These are phyloP conservation scores for Pythium utonaiense DNA, from an alignment of 352 stramenopile species.

Conservation along the genomic window DNA sequence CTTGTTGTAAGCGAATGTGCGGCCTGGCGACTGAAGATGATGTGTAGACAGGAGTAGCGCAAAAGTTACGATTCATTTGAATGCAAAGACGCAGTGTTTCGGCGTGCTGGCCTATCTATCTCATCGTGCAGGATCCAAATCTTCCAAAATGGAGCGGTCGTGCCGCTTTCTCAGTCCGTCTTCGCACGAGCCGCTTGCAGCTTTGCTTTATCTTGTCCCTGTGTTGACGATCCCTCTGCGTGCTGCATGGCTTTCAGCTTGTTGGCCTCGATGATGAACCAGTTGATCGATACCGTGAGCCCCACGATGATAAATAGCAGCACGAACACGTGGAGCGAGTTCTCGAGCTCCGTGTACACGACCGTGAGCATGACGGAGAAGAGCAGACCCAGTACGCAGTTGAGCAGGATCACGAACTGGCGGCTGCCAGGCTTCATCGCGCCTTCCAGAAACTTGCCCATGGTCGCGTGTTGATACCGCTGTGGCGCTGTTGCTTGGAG, in stretches of 20 bases:
- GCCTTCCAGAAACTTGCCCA: conserved; percentile 40
- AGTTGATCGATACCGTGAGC: conserved; percentile 82
- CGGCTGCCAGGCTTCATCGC: conserved; percentile 61
- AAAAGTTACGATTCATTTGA: background rate
- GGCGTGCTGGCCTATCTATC: background rate
- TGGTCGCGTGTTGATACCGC: conserved; percentile 9
- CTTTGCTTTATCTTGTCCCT: conserved; percentile 10
- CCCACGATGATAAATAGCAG: conserved; percentile 82
- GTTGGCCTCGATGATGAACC: conserved; percentile 81
- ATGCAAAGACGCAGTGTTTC: background rate
- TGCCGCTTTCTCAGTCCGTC: conserved; percentile 39
- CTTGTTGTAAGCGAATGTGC: conserved; percentile 63
- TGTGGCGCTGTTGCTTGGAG: background rate
- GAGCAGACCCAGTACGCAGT: conserved; percentile 62
- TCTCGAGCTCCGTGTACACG: conserved; percentile 77
- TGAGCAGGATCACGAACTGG: conserved; percentile 73
- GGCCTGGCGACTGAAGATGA: conserved; percentile 48
- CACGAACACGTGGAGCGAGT: conserved; percentile 81
- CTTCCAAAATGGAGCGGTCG: background rate
- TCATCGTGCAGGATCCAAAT: background rate
- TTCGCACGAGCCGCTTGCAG: conserved; percentile 32
- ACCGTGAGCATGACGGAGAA: conserved; percentile 71
- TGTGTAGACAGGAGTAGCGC: conserved; percentile 24
- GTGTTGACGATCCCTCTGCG: background rate
- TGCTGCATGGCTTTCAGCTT: conserved; percentile 44